Evolutionary conservation across 495 filamentous ascomycete species (phyloP).

Genomic region (Penicillium crystallinum): DNA sequence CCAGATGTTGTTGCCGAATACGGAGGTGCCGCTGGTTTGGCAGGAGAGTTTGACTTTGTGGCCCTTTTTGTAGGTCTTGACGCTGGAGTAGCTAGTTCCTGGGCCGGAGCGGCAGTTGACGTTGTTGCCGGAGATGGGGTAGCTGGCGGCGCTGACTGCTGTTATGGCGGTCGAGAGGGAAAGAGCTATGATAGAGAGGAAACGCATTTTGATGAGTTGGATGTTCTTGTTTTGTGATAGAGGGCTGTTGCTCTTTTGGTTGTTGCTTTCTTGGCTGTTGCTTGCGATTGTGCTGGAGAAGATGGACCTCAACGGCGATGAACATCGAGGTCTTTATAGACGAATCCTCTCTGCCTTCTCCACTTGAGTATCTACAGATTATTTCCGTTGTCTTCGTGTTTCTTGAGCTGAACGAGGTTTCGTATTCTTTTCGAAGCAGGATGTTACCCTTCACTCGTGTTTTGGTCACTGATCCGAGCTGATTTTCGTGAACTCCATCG

Average conservation of each 20-base stretch:
- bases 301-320: not conserved
- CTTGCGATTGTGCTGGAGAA: not conserved
- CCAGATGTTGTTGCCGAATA: slow-evolving; percentile 15
- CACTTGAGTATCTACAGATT: too few species aligned
- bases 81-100: slow-evolving; percentile 7
- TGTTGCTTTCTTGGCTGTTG: too few species aligned
- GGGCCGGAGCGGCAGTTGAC: slow-evolving; percentile 18
- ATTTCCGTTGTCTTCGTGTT: not conserved
- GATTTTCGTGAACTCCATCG: too few species aligned
- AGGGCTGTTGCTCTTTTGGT: not conserved
- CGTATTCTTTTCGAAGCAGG: not conserved
- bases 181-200: slow-evolving; percentile 5
- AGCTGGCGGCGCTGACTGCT: slow-evolving; percentile 5
- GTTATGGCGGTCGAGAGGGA: slow-evolving; percentile 2
- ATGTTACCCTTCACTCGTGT: not conserved
- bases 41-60: slow-evolving; percentile 9
- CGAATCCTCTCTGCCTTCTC: not conserved
- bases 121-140: slow-evolving; percentile 9
- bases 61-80: slow-evolving; percentile 11
- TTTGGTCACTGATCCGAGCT: not conserved
- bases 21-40: slow-evolving; percentile 7
- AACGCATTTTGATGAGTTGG: slow-evolving; percentile 1
- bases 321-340: not conserved
- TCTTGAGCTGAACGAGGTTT: not conserved
- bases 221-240: not conserved